phyloP scores from a whole-genome alignment of 495 filamentous ascomycete species.

The Oidiodendron maius region DNA sequence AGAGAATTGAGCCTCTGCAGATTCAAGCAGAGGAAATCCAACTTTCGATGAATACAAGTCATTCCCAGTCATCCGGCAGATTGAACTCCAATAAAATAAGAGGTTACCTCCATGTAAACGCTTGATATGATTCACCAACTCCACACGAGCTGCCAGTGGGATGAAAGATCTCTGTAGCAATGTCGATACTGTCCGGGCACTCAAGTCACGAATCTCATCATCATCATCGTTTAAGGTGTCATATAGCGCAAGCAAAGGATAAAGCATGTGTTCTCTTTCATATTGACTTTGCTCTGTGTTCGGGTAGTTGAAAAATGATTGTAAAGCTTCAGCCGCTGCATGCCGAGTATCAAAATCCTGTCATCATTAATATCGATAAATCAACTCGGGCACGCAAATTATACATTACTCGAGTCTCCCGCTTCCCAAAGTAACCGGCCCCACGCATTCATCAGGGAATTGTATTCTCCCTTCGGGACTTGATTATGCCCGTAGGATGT shows the following conservation, averaged over 20 bases:
- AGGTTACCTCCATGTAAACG: conserved; percentile 15
- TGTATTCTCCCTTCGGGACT: background rate
- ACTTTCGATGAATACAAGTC: conserved; percentile 10
- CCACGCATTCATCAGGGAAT: conserved; percentile 28
- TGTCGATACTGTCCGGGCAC: conserved; percentile 39
- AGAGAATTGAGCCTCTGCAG: conserved; percentile 28
- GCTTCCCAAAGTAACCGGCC: conserved; percentile 36
- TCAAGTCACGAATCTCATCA: conserved; percentile 70
- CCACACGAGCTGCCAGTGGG: conserved; percentile 33
- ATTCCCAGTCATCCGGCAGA: conserved; percentile 28
- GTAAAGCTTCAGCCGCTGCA: conserved; percentile 44
- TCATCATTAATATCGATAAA: background rate
- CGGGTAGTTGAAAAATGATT: conserved; percentile 35
- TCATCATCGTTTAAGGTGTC: conserved; percentile 77
- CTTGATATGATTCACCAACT: conserved; percentile 31
- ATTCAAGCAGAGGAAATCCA: background rate
- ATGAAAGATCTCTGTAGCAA: conserved; percentile 31
- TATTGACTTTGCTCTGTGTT: background rate
- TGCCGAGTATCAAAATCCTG: conserved; percentile 63
- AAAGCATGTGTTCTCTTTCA: background rate
- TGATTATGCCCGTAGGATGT: background rate
- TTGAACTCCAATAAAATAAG: conserved; percentile 29
- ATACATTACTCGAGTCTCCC: conserved; percentile 37
- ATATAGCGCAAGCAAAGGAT: conserved; percentile 15
- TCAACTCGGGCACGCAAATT: background rate